These are phyloP conservation scores for Pyrenophora teres DNA, from an alignment of 2,329 filamentous ascomycete genomes.

Conservation along the genomic window DNA sequence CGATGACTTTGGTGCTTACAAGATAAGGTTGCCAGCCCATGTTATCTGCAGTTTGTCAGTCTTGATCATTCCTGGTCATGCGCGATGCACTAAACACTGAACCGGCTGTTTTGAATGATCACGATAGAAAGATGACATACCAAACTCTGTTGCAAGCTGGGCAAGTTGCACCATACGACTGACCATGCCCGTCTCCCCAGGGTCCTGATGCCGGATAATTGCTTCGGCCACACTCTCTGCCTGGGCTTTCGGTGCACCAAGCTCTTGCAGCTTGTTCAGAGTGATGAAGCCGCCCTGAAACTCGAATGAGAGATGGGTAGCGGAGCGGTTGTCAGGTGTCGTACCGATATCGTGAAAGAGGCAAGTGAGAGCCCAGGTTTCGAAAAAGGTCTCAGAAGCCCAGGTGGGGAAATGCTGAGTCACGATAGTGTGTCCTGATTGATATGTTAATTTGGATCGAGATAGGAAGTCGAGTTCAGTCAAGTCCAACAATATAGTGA, in stretches of 20 bases:
- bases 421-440: neutral
- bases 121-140: neutral
- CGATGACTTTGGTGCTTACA: neutral
- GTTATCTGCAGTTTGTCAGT: neutral
- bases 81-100: no score
- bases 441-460: neutral
- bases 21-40: constrained; percentile 7
- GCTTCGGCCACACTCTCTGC: constrained; percentile 7
- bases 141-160: constrained; percentile 2
- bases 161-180: constrained; percentile 1
- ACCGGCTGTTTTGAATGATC: neutral
- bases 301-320: constrained; percentile 3
- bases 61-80: neutral
- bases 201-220: constrained; percentile 5
- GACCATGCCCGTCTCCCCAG: constrained; percentile 2
- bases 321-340: neutral
- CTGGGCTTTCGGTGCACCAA: neutral
- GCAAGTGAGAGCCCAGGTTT: constrained; percentile 6
- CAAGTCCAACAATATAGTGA: fast-evolving
- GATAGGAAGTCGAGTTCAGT: neutral
- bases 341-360: constrained; percentile 9
- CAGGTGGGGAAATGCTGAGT: neutral
- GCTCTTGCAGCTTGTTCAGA: neutral
- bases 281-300: constrained; percentile 6
- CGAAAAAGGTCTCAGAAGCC: neutral